These are phyloP conservation scores for Fusarium illudens DNA, from an alignment of 2,329 filamentous ascomycete species.

Conservation along the genomic window DNA sequence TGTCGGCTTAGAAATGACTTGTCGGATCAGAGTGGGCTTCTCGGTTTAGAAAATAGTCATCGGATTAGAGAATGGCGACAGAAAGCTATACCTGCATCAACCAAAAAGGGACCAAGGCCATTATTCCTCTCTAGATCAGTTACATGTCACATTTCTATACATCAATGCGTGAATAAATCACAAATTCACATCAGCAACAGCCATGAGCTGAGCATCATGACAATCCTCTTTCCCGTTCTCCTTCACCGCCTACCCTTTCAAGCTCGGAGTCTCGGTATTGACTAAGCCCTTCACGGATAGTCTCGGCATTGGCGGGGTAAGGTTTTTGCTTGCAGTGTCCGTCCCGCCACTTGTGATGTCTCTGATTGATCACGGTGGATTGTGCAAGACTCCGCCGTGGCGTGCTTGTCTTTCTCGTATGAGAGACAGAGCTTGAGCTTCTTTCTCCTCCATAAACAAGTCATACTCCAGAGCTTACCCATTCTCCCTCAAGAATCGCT, in stretches of 20 bases:
- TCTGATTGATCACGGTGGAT: slow-evolving; percentile 17
- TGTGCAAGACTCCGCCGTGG: slow-evolving; percentile 36
- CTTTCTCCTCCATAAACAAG: neutral
- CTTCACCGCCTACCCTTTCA: slow-evolving; percentile 19
- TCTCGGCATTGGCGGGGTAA: slow-evolving; percentile 45
- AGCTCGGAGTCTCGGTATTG: slow-evolving; percentile 21
- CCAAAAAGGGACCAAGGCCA: neutral
- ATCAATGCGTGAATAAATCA: neutral
- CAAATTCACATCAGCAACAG: neutral
- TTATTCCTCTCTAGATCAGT: neutral
- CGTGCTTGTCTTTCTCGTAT: slow-evolving; percentile 36
- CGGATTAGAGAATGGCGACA: neutral
- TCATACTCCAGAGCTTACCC: neutral
- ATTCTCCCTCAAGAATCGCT: neutral
- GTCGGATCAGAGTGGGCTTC: neutral
- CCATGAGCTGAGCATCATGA: neutral
- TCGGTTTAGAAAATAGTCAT: neutral
- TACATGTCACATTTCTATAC: neutral
- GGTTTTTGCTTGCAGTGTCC: slow-evolving; percentile 29
- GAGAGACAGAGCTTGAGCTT: slow-evolving; percentile 7
- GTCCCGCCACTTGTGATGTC: slow-evolving; percentile 34
- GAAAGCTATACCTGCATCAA: neutral
- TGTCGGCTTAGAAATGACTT: neutral
- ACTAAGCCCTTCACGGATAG: slow-evolving; percentile 36
- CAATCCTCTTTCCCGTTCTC: neutral